phyloP scores from a whole-genome alignment of 2,329 filamentous ascomycete species.

The Sphaerulina vaccinii region DNA sequence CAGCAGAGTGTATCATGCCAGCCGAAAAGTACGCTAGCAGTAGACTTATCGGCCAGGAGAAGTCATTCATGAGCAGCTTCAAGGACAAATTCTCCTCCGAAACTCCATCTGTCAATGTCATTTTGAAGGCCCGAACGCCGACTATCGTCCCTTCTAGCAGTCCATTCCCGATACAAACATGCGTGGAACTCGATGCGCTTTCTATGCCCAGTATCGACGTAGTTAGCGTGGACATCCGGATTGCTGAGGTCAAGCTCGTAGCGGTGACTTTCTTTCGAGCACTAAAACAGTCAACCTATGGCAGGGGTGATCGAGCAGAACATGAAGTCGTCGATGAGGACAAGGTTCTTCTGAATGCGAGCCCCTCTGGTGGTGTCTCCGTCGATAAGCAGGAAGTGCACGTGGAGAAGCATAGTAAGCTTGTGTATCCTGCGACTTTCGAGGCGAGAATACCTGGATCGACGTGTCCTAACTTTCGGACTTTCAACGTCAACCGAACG shows the following conservation, averaged over 20 bases:
- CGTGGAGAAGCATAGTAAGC: too few species aligned
- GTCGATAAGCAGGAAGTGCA: too few species aligned
- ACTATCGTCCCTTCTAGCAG: not conserved
- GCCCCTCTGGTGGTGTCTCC: too few species aligned
- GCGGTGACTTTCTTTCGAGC: not conserved
- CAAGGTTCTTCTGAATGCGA: not conserved
- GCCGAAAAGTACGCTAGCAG: conserved; percentile 4
- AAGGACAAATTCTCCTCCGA: conserved; percentile 11
- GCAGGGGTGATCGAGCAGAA: not conserved
- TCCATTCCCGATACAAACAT: not conserved
- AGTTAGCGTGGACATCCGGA: not conserved
- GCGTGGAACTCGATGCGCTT: conserved; percentile 1
- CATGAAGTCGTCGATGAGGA: conserved; percentile 8
- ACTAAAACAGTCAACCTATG: not conserved
- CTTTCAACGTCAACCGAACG: too few species aligned
- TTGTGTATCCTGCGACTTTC: too few species aligned
- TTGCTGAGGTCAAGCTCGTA: conserved; percentile 1
- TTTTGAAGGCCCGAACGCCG: not conserved
- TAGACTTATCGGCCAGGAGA: conserved; percentile 1
- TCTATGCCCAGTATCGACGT: not conserved
- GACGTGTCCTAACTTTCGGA: too few species aligned
- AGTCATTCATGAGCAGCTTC: conserved; percentile 3
- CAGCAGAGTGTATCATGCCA: not conserved
- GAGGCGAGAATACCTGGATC: too few species aligned
- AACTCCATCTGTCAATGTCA: conserved; percentile 6